Conservation (phyloP, 495 filamentous ascomycete species). For the Neurospora sp. region DNA sequence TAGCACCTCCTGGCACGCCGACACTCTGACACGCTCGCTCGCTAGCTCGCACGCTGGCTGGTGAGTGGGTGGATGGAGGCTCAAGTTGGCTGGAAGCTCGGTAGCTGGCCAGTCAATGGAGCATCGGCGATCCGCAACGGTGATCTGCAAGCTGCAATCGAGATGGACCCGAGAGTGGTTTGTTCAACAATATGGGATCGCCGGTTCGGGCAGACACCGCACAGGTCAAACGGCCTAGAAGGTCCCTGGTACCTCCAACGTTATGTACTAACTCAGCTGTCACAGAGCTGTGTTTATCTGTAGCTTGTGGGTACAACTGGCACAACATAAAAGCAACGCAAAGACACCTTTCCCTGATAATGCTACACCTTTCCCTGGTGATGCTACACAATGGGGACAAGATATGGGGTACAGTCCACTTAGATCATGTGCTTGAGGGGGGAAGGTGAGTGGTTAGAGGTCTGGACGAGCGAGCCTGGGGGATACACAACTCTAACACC, state of each 20-base stretch:
- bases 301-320: background rate
- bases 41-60: background rate
- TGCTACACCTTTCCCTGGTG: background rate
- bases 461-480: too few relatives aligned
- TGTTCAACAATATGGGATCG: background rate
- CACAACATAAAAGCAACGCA: background rate
- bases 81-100: background rate
- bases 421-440: background rate
- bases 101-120: background rate
- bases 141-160: background rate
- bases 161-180: background rate
- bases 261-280: background rate
- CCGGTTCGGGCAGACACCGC: background rate
- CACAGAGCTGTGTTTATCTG: background rate
- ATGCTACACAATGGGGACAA: background rate
- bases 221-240: background rate
- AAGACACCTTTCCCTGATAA: background rate
- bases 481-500: background rate
- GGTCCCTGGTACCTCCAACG: background rate
- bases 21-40: background rate
- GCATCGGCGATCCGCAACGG: background rate
- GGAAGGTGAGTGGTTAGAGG: too few relatives aligned
- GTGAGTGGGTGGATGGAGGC: background rate
- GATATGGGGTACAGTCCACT: background rate
- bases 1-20: background rate